Conservation (phyloP, 257 asterid species). For the Solanum habrochaites region DNA sequence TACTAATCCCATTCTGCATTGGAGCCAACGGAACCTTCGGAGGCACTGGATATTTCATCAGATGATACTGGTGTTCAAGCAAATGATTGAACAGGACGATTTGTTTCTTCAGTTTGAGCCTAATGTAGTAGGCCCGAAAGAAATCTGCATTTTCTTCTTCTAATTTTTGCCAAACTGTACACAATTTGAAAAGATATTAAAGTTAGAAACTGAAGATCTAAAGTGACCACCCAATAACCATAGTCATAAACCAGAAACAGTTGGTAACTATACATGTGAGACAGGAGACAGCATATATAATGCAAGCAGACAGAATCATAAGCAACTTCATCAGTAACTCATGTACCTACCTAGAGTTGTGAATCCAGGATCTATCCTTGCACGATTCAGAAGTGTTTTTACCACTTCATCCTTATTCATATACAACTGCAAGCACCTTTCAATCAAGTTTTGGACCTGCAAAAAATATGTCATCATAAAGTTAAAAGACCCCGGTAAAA, state of each 20-base stretch:
- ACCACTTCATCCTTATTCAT: constrained; percentile 94
- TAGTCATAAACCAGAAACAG: neutral
- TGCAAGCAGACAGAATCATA: neutral
- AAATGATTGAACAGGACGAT: constrained; percentile 38
- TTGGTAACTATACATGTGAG: neutral
- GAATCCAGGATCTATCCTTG: constrained; percentile 97
- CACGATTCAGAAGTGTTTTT: constrained; percentile 83
- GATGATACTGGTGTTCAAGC: constrained; percentile 38
- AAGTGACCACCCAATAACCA: neutral
- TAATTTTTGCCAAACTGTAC: constrained; percentile 44
- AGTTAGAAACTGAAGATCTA: neutral
- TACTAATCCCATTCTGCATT: constrained; percentile 19
- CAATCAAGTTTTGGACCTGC: constrained; percentile 91
- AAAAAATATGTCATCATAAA: neutral
- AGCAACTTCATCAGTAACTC: neutral
- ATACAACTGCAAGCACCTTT: constrained; percentile 84
- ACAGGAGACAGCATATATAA: neutral
- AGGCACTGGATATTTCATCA: constrained; percentile 32
- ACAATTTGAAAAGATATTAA: neutral
- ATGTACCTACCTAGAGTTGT: constrained; percentile 69
- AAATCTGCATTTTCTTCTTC: constrained; percentile 42
- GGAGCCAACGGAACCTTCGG: constrained; percentile 32
- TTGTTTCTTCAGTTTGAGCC: constrained; percentile 41
- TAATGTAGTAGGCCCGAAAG: constrained; percentile 38
- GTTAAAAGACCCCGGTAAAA: neutral